Conservation (phyloP, 2,329 filamentous ascomycete species). For the Orbilia ellipsospora region DNA sequence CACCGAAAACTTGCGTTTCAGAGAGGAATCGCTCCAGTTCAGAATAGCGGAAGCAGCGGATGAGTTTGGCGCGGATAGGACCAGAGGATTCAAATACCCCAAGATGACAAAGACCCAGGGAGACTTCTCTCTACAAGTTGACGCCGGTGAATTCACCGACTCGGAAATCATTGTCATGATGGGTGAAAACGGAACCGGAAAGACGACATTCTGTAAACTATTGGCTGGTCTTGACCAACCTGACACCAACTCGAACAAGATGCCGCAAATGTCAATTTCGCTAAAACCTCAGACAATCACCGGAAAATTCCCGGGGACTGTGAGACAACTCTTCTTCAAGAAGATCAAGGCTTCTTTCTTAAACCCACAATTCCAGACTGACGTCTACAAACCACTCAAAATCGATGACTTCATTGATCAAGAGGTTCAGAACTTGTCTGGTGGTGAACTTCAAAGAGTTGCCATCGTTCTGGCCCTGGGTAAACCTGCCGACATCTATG, state of each 20-base stretch:
- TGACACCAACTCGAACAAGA: slow-evolving; percentile 74
- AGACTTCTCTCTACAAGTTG: slow-evolving; percentile 83
- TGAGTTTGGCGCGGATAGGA: slow-evolving; percentile 85
- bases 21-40: slow-evolving; percentile 96
- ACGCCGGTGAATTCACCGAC: slow-evolving; percentile 89
- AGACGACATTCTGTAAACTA: slow-evolving; percentile 98
- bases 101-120: slow-evolving; percentile 93
- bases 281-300: slow-evolving; percentile 99
- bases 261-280: slow-evolving; percentile 95
- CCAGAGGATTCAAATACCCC: slow-evolving; percentile 86
- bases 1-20: slow-evolving; percentile 97
- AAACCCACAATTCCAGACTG: slow-evolving; percentile 97
- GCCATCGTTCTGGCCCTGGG: slow-evolving; percentile 97
- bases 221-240: slow-evolving; percentile 93
- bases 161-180: slow-evolving; percentile 99
- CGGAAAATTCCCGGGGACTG: slow-evolving; percentile 95
- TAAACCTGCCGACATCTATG: slow-evolving; percentile 94
- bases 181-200: slow-evolving; percentile 99
- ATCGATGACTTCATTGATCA: slow-evolving; percentile 99
- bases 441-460: slow-evolving; percentile 99
- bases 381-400: slow-evolving; percentile 99
- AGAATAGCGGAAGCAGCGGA: slow-evolving; percentile 89
- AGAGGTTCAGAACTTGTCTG: slow-evolving; percentile 98
- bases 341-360: slow-evolving; percentile 98
- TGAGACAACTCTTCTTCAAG: slow-evolving; percentile 99